Evolutionary conservation across 2,329 filamentous ascomycete genomes (phyloP), one percentile per base, ranked within the genome.

Genomic region (Hypoxylon sp.): DNA sequence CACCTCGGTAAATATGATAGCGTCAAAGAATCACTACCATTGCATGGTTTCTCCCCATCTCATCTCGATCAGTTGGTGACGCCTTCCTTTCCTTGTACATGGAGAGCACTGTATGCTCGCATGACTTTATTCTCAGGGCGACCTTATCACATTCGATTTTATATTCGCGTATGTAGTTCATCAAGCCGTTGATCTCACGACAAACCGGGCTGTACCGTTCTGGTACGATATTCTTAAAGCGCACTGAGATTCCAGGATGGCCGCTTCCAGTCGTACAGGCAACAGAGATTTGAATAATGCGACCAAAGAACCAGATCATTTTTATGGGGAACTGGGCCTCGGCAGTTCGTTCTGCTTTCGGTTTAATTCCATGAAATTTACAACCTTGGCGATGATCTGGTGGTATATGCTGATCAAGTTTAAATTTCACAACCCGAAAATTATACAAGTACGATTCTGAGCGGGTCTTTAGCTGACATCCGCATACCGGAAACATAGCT

Each of bases 201-300:
- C 13, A 24, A 13, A 53, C n/a, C 22, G 50, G 31, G 9, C 33
- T 53, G 31, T 39, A 3, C 13, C 37, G 1, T 13, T 10, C 4
- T n/a, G 31, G 50, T 13, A 53, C 50, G 33, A 39, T 39, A 53
- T 53, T 53, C 29, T 22, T 35, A 9, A 53, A 53, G n/a, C 33
- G 31, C 11, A 53, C n/a, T 9, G 50, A 53, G 19, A 53, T 37
- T 17, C 33, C 50, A 13, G 50, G 50, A 53, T 22, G n/a, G 50
- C 31, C 22, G n/a, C 14, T 53, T 3, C 50, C 50, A 4, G n/a
- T 53, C n/a, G 31, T n/a, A n/a, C 24, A 26, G 17, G 24, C 19
- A 17, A 53, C 22, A 24, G n/a, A 39, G 5, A 33, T 17, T 35
- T 10, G 50, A 53, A 10, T 37, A 19, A 26, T 26, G 14, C 31